Evolutionary conservation across 106 monocot genomes (phyloP), one percentile per base, ranked within the genome.

Genomic region (Apostasia ramifera): DNA sequence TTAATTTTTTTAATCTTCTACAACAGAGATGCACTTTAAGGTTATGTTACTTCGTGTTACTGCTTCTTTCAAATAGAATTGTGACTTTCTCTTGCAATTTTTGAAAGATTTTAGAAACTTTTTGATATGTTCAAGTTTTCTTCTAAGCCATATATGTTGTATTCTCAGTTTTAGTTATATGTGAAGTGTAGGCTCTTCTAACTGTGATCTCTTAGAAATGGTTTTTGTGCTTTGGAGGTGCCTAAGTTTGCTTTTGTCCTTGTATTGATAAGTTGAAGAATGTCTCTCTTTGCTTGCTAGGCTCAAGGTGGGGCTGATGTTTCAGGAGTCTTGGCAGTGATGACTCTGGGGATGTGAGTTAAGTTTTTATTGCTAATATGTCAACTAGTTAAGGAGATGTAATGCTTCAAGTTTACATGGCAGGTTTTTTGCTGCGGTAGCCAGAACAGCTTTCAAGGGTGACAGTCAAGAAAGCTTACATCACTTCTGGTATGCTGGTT

Each of bases 361-460:
- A 7, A 69, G 46, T 57, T 15, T 81, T 3, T 80, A 48, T 53
- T 73, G n/a, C n/a, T 66, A 63, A 66, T 3, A 47, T 49, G 2
- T 43, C 13, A 11, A 63, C 46, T 1, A 9, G 1, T 6, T 40
- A 39, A 67, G 15, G 57, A 37, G 44, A 52, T 53, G 63, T 70
- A 8, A 66, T 61, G 44, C 59, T 7, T 55, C 69, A 46, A 39
- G 41, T 1, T 70, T 78, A 56, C 62, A 75, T 67, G 14, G 40
- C 78, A 98, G 97, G 81, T 98, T 90, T 53, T 98, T 90, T 89
- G 81, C 92, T 48, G 92, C 87, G 59, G 77, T 84, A 71, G 97
- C 92, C 71, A 92, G 76, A 85, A 98, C 97, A 69, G 97, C 97
- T 75, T 98, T 98, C 61, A 98, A 93, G 83, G 97, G 97, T 59